Conservation (phyloP, 441 rosid genomes). For the Bocquillonia castaneifolia region DNA sequence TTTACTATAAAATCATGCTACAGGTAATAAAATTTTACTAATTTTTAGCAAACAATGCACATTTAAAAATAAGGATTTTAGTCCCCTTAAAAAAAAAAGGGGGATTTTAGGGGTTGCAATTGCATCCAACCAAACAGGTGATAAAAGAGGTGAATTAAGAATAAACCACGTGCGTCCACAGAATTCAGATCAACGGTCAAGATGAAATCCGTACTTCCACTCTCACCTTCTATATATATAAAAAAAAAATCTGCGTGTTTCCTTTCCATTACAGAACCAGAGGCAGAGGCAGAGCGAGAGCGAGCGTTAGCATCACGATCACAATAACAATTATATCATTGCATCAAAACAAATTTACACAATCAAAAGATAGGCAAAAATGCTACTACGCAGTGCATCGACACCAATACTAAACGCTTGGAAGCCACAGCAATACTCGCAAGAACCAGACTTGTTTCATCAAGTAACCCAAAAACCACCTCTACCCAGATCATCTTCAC, state of each 20-base stretch:
- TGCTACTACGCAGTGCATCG: constrained; percentile 73
- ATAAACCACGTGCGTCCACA: constrained; percentile 8
- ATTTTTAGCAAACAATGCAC: no score
- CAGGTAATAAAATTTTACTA: no score
- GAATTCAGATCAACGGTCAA: background rate
- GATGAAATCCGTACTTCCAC: background rate
- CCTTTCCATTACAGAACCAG: background rate
- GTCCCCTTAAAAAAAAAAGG: no score
- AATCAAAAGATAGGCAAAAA: constrained; percentile 8
- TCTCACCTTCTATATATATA: background rate
- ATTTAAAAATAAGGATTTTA: no score
- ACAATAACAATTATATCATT: background rate
- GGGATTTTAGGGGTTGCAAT: background rate
- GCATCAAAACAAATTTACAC: background rate
- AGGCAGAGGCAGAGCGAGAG: no score
- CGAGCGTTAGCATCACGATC: no score
- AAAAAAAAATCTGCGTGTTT: background rate
- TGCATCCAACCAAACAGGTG: background rate
- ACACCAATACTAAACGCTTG: constrained; percentile 57
- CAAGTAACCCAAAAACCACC: constrained; percentile 30
- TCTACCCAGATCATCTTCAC: no score
- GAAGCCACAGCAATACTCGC: constrained; percentile 42
- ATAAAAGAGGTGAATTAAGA: background rate
- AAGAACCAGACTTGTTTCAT: constrained; percentile 37
- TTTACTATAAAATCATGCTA: no score